Conservation (phyloP, 805 yeast genomes). For the Kluyveromyces dobzhanskii region DNA sequence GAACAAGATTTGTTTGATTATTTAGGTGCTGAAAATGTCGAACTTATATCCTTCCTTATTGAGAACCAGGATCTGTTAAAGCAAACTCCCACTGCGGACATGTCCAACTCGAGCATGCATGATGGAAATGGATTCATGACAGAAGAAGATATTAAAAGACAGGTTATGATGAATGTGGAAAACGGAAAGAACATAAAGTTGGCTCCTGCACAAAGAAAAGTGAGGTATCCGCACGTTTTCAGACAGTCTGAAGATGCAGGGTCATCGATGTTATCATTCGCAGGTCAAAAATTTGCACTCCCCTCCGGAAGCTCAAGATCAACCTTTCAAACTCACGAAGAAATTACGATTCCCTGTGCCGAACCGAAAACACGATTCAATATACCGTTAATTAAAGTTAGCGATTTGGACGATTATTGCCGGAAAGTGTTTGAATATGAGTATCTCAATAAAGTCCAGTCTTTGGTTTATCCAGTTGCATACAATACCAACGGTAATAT, state of each 20-base stretch:
- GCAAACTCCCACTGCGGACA: neutral
- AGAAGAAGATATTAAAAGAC: slow-evolving; percentile 46
- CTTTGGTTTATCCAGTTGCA: slow-evolving; percentile 85
- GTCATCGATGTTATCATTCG: slow-evolving; percentile 54
- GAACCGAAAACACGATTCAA: slow-evolving; percentile 33
- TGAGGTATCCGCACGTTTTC: slow-evolving; percentile 80
- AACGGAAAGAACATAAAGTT: slow-evolving; percentile 42
- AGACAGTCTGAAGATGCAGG: slow-evolving; percentile 55
- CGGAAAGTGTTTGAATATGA: slow-evolving; percentile 78
- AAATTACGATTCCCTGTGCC: slow-evolving; percentile 74
- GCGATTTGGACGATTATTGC: slow-evolving; percentile 68
- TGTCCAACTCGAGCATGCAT: slow-evolving; percentile 8
- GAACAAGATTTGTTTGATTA: slow-evolving; percentile 72
- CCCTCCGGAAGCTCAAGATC: slow-evolving; percentile 75
- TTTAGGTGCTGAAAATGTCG: slow-evolving; percentile 81
- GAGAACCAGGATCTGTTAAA: slow-evolving; percentile 11
- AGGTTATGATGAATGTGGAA: slow-evolving; percentile 42
- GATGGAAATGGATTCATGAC: slow-evolving; percentile 34
- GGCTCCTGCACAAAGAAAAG: slow-evolving; percentile 37
- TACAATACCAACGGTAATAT: slow-evolving; percentile 89
- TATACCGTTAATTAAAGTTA: slow-evolving; percentile 41
- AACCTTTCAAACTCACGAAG: slow-evolving; percentile 60
- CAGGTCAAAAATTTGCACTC: slow-evolving; percentile 71
- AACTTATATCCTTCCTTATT: slow-evolving; percentile 46
- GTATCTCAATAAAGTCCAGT: slow-evolving; percentile 78